phyloP scores from a whole-genome alignment of 2,329 filamentous ascomycete genomes.

The Colletotrichum karsti region DNA sequence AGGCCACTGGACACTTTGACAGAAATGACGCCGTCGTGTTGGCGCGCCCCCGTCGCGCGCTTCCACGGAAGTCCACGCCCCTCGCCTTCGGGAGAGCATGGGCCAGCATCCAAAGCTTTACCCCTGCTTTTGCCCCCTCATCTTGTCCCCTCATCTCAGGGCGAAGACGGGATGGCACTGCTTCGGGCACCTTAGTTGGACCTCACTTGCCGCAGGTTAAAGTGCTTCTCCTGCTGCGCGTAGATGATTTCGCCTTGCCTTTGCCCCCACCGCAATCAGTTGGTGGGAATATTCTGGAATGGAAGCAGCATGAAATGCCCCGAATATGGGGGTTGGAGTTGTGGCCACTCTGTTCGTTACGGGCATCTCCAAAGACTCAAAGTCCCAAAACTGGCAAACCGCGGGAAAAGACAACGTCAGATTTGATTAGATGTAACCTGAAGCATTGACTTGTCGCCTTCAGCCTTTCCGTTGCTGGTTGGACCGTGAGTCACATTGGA shows the following conservation, averaged over 20 bases:
- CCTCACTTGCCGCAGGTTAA: neutral
- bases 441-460: neutral
- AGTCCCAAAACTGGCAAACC: neutral
- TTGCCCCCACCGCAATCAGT: conserved; percentile 3
- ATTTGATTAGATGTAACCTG: neutral
- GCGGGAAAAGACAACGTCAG: neutral
- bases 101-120: conserved; percentile 14
- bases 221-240: neutral
- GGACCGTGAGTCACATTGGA: conserved; percentile 10
- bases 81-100: conserved; percentile 14
- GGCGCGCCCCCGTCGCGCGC: neutral
- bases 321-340: conserved; percentile 2
- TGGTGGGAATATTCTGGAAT: conserved; percentile 30
- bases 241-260: neutral
- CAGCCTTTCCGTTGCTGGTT: neutral
- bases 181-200: conserved; percentile 17
- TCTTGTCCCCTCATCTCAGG: conserved; percentile 24
- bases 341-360: conserved; percentile 25
- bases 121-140: conserved; percentile 13
- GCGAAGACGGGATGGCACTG: conserved; percentile 28
- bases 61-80: neutral
- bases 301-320: conserved; percentile 5
- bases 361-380: neutral
- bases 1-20: neutral
- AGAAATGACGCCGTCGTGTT: conserved; percentile 17